phyloP scores from a whole-genome alignment of 148 eudicot genomes.

The Diospyros kaki region DNA sequence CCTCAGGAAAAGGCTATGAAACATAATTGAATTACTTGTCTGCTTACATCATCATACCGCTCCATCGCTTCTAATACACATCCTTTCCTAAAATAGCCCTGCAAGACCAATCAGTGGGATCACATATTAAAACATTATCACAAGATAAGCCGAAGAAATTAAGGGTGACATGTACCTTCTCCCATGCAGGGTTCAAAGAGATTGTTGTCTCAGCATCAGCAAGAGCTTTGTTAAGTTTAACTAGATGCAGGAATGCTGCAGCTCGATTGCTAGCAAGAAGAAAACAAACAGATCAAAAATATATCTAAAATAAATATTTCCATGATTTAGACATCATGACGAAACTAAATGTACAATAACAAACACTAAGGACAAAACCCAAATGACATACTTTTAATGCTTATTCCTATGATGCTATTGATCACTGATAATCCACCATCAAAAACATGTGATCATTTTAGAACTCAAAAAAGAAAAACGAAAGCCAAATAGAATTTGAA shows the following conservation, averaged over 20 bases:
- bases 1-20: not conserved
- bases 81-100: constrained; percentile 99
- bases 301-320: not conserved
- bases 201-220: constrained; percentile 93
- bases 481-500: not conserved
- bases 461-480: not conserved
- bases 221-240: constrained; percentile 88
- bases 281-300: constrained; percentile 11
- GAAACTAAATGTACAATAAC: not conserved
- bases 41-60: constrained; percentile 72
- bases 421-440: not conserved
- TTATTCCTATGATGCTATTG: not conserved
- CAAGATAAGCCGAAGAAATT: not conserved
- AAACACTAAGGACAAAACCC: not conserved
- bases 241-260: constrained; percentile 92
- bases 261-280: constrained; percentile 77
- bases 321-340: constrained; percentile 2
- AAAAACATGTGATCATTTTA: not conserved
- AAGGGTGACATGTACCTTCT: constrained; percentile 53
- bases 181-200: constrained; percentile 79
- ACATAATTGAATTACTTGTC: not conserved
- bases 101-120: constrained; percentile 19
- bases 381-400: not conserved
- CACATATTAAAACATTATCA: not conserved
- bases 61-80: constrained; percentile 93